Base-by-base conservation (phyloP, 176 grass and related monocot species). In the Guadua angustifolia region DNA sequence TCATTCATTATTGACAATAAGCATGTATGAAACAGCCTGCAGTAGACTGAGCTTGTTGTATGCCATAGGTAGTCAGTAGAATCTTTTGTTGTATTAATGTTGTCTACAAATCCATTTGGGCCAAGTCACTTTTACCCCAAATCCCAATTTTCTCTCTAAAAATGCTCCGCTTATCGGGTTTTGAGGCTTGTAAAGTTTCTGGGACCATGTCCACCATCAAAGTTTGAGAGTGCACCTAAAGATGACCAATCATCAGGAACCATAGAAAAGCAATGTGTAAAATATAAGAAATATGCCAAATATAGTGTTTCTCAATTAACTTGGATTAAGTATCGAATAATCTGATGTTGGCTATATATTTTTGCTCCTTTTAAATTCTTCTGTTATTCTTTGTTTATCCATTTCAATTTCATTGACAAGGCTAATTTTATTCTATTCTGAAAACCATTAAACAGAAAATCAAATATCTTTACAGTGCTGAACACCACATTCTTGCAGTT, bases 11-110 rank as follows among this genome's bases (percentile, higher is more conserved):
- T 15, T n/a, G n/a, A 22, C 3, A 59, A 56, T 32, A 65, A 78
- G 52, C 13, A 65, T 74, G 84, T 14, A 88, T 18, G 38, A 74
- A 85, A 79, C 16, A 73, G 57, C 2, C 15, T 53, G 43, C 44
- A 82, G 64, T 60, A 82, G 15, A 83, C 66, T n/a, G 47, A 98
- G 93, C 96, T 98, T 87, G 96, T 92, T 64, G 89, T 94, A 58
- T 92, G 94, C 93, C 96, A 98, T 73, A 98, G 91, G 60, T 98
- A 98, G 83, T 98, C 96, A 88, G 91, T 95, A 68, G 96, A 85
- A 81, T 98, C 96, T 86, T 95, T 92, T 73, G 96, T 98, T 52
- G 93, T 94, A 81, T 98, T 98, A 69, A 98, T 93, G 86, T 98
- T 93, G 87, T 98, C 96, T 50, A 94, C 85, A 85, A 98, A 88